phyloP scores from a whole-genome alignment of 2,329 filamentous ascomycete species.

The Macroventuria anomochaeta region DNA sequence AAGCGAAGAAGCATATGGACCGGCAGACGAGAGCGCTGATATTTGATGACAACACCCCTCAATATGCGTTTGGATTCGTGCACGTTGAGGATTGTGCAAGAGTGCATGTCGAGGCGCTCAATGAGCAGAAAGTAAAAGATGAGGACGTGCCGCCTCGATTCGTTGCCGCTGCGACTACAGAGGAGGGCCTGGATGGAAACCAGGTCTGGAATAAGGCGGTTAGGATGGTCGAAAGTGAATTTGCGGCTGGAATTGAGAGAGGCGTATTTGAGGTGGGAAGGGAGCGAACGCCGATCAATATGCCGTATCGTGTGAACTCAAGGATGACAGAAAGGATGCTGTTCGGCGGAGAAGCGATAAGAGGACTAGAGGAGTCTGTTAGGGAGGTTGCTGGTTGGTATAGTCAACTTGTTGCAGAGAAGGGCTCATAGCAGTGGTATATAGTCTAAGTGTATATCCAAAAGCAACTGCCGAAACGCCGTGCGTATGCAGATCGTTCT shows the following conservation, averaged over 20 bases:
- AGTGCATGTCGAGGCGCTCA: conserved; percentile 40
- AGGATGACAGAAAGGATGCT: conserved; percentile 34
- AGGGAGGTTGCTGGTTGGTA: conserved; percentile 42
- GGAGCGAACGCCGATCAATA: conserved; percentile 36
- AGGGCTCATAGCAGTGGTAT: neutral
- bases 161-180: conserved; percentile 34
- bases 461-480: neutral
- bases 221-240: conserved; percentile 29
- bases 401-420: conserved; percentile 12
- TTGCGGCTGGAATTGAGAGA: conserved; percentile 22
- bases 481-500: conserved; percentile 1
- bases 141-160: conserved; percentile 36
- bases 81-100: conserved; percentile 41
- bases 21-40: conserved; percentile 42
- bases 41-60: conserved; percentile 38
- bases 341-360: conserved; percentile 27
- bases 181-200: conserved; percentile 25
- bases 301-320: conserved; percentile 43
- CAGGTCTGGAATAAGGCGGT: conserved; percentile 34
- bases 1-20: conserved; percentile 35
- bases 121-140: conserved; percentile 25
- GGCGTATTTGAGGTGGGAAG: conserved; percentile 34
- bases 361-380: conserved; percentile 33
- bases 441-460: neutral
- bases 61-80: conserved; percentile 47